Base-by-base conservation (phyloP, 2,329 filamentous ascomycete species). In the Venturia aucupariae region DNA sequence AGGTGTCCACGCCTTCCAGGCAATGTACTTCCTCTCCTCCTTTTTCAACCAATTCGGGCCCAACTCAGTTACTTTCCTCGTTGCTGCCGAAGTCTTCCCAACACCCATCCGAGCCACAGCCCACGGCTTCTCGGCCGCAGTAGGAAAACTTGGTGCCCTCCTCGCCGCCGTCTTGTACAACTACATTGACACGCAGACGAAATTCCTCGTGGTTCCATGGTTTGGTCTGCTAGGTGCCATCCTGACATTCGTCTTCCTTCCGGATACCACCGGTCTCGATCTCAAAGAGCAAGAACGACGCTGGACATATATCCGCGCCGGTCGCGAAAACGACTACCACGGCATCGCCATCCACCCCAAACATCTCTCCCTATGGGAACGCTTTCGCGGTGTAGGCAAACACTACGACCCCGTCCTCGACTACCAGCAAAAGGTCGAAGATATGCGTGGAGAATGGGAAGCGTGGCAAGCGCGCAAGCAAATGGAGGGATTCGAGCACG, bases 41-140 rank as follows among this genome's bases (percentile, higher is more conserved):
- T 97, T 97, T 82, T 97, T 97, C 87, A 97, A 97, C 83, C 93
- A 97, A 75, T 97, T 97, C 72, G 93, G 93, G 15, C 93, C 93
- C 77, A 97, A 97, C 83, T 88, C 86, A 59, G 92, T 97, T 71
- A 96, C 92, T 67, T 97, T 97, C 89, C 85, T 97, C 69, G 90
- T 96, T 42, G 93, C 93, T 54, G 93, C 91, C 54, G 93, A 97
- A 76, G 91, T 96, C n/a, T 97, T 90, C 82, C 93, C 93, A 11
- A 96, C 92, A 0, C 90, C 92, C 11, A 87, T 97, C 70, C 92
- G 93, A 71, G 93, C 93, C 69, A 92, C 90, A 22, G 93, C 93
- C 62, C 93, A 97, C 81, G 93, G 93, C 65, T 90, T 97, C 78
- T 92, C 90, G n/a, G 93, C 93, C 68, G 93, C 92, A 65, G 81